phyloP scores from a whole-genome alignment of 257 asterid genomes.

The Anisodus tanguticus region DNA sequence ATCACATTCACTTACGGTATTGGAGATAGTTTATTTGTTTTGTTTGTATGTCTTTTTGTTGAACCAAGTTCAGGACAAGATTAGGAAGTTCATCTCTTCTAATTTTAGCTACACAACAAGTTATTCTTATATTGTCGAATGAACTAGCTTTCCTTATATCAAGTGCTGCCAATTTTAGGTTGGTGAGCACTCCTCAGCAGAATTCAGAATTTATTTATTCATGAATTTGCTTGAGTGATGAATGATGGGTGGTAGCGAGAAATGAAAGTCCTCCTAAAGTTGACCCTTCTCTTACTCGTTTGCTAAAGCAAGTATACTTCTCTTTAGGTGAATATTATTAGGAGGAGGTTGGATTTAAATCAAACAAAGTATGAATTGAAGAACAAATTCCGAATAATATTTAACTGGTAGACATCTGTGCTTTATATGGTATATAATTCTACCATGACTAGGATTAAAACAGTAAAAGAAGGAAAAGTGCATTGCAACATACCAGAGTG shows the following conservation, averaged over 20 bases:
- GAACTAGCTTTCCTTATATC: constrained; percentile 11
- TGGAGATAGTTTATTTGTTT: constrained; percentile 5
- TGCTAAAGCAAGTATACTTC: constrained; percentile 6
- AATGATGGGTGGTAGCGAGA: background rate
- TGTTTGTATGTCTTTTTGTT: background rate
- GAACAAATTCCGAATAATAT: background rate
- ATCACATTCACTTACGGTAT: background rate
- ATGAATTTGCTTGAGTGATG: background rate
- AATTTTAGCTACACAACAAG: constrained; percentile 15
- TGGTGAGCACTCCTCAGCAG: background rate
- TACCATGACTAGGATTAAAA: background rate
- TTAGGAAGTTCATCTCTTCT: background rate
- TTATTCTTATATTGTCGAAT: background rate
- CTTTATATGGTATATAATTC: background rate
- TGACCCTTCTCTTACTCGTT: background rate
- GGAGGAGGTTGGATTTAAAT: background rate
- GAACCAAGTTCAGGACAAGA: background rate
- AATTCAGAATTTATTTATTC: background rate
- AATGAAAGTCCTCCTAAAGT: background rate
- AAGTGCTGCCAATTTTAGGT: constrained; percentile 19
- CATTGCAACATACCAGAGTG: background rate
- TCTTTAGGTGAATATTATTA: background rate
- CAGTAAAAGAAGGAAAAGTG: background rate
- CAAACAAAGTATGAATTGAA: background rate
- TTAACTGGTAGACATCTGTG: background rate